Percentiles rank a stretch among this genome's conserved stretches.
phyloP scores from a whole-genome alignment of 2,329 filamentous ascomycete genomes.

The Verticillium tricorpus region DNA sequence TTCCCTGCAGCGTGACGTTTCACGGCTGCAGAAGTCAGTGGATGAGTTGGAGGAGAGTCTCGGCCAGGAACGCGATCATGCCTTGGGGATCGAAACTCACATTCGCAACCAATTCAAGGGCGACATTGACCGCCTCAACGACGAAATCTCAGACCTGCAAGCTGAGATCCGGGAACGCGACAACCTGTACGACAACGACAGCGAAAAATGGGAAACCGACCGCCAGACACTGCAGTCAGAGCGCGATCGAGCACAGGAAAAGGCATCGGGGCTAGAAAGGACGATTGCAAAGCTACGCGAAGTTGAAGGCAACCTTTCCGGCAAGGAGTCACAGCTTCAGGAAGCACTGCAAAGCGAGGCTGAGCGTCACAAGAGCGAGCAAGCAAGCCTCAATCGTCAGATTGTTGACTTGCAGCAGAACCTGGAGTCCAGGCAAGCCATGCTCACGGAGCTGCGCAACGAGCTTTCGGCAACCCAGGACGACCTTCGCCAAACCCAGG shows the following conservation, averaged over 20 bases:
- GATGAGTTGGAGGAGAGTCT: conserved; percentile 44
- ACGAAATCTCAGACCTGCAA: conserved; percentile 59
- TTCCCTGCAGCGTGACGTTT: conserved; percentile 61
- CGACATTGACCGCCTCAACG: conserved; percentile 46
- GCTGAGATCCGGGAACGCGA: conserved; percentile 65
- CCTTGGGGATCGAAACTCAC: conserved; percentile 56
- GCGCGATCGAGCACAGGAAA: conserved; percentile 62
- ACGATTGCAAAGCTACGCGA: conserved; percentile 68
- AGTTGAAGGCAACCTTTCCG: conserved; percentile 61
- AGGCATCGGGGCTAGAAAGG: conserved; percentile 61
- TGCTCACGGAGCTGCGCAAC: conserved; percentile 59
- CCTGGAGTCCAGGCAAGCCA: conserved; percentile 60
- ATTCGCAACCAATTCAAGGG: conserved; percentile 40
- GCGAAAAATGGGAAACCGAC: conserved; percentile 68
- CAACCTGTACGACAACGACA: conserved; percentile 65
- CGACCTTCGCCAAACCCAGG: conserved; percentile 63
- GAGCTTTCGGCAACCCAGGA: conserved; percentile 65
- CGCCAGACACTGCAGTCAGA: conserved; percentile 62
- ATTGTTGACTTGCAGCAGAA: conserved; percentile 71
- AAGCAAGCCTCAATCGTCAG: conserved; percentile 65
- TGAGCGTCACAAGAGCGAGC: conserved; percentile 67
- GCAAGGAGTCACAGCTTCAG: conserved; percentile 63
- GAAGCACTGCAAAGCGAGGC: conserved; percentile 66
- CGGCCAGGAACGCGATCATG: conserved; percentile 51
- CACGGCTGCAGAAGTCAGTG: conserved; percentile 40